Percentiles rank a stretch among this genome's conserved stretches.
phyloP scores from a whole-genome alignment of 306 rosid genomes.

The Cicer chorassanicum region DNA sequence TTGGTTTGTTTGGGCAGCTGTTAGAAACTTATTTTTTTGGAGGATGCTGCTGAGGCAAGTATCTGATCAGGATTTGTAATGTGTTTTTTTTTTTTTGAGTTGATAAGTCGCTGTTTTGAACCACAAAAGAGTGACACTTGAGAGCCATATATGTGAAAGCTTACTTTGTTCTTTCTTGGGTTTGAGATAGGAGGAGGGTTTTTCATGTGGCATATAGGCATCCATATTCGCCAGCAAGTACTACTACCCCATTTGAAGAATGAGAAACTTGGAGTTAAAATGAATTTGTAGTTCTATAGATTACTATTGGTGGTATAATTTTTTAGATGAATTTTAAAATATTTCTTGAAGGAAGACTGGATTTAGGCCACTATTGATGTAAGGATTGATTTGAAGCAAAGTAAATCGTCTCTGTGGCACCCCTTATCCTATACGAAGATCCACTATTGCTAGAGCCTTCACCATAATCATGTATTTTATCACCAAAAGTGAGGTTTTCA shows the following conservation, averaged over 20 bases:
- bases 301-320: neutral
- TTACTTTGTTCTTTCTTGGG: neutral
- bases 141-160: neutral
- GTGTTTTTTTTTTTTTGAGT: neutral
- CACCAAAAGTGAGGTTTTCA: neutral
- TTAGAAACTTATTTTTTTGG: neutral
- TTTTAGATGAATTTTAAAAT: neutral
- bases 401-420: neutral
- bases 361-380: neutral
- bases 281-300: neutral
- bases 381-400: neutral
- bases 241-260: neutral
- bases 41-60: conserved; percentile 12
- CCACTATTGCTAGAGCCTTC: neutral
- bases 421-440: neutral
- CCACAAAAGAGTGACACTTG: neutral
- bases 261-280: neutral
- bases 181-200: neutral
- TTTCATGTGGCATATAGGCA: neutral
- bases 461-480: neutral
- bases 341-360: neutral
- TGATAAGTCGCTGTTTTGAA: neutral
- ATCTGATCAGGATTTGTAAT: neutral
- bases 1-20: neutral
- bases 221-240: neutral